phyloP scores from a whole-genome alignment of 1,284 basidiomycete genomes.

The Sanguinoderma infundibulare region DNA sequence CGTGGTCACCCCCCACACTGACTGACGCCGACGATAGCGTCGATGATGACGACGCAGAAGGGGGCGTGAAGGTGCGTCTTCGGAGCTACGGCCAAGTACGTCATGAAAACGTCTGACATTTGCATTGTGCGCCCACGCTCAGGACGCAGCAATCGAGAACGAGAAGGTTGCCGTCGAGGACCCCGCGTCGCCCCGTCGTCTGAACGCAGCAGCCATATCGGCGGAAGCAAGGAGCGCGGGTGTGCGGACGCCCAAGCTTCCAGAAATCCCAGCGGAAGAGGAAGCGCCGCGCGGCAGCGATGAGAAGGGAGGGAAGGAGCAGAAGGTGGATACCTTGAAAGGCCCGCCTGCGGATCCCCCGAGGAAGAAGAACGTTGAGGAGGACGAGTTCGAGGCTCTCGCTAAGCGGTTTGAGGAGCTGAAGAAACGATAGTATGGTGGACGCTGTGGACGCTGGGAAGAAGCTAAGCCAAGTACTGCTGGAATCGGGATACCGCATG shows the following conservation, averaged over 20 bases:
- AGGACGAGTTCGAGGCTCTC: conserved; percentile 76
- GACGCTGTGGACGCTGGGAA: neutral
- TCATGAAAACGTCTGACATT: conserved; percentile 7
- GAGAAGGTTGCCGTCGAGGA: conserved; percentile 10
- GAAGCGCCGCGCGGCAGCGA: conserved; percentile 30
- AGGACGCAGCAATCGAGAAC: conserved; percentile 21
- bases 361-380: conserved; percentile 37
- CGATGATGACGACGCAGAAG: conserved; percentile 34
- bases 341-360: conserved; percentile 29
- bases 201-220: conserved; percentile 34
- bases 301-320: conserved; percentile 1
- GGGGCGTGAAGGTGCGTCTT: conserved; percentile 40
- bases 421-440: conserved; percentile 64
- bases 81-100: neutral
- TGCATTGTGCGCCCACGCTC: conserved; percentile 1
- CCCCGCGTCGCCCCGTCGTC: conserved; percentile 25
- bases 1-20: conserved; percentile 56
- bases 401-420: conserved; percentile 77
- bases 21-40: conserved; percentile 32
- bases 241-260: conserved; percentile 43
- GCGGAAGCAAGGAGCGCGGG: conserved; percentile 38
- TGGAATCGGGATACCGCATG: neutral
- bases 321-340: conserved; percentile 20
- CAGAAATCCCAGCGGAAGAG: conserved; percentile 53
- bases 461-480: neutral